Percentiles rank a stretch among this genome's conserved stretches.
Evolutionary conservation across 2,329 filamentous ascomycete genomes (phyloP).

Genomic region (Phoma sp.): DNA sequence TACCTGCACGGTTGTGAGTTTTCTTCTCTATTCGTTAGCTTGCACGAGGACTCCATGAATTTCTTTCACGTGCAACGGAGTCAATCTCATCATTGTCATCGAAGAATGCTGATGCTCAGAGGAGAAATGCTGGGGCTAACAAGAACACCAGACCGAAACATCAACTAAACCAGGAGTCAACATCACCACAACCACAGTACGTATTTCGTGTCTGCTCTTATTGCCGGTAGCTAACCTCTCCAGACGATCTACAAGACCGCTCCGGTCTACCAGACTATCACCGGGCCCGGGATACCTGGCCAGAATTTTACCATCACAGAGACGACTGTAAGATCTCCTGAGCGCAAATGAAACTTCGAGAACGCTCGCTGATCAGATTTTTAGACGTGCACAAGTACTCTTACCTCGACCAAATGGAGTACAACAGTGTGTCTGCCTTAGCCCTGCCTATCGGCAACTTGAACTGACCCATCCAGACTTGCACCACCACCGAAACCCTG

Average conservation of each 20-base stretch:
- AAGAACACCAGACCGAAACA: background rate
- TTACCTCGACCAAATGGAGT: conserved; percentile 2
- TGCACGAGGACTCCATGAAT: background rate
- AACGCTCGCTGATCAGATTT: background rate
- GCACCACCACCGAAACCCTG: conserved; percentile 13
- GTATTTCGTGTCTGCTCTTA: background rate
- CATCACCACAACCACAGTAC: conserved; percentile 5
- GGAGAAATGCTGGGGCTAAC: background rate
- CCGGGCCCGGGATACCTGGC: conserved; percentile 7
- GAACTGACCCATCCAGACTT: conserved; percentile 6
- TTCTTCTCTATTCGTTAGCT: background rate
- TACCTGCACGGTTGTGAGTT: conserved; percentile 12
- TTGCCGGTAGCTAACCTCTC: background rate
- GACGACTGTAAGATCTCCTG: conserved; percentile 6
- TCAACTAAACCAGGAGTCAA: conserved; percentile 8
- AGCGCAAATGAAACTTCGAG: background rate
- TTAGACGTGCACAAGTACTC: conserved; percentile 13
- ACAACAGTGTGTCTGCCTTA: background rate
- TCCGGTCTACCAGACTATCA: conserved; percentile 4
- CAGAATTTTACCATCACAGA: conserved; percentile 7
- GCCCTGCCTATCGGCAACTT: no score
- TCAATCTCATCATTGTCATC: no score
- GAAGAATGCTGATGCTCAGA: background rate
- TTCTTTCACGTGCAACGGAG: background rate
- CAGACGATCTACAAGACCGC: conserved; percentile 2